Evolutionary conservation across 2,329 filamentous ascomycete genomes (phyloP).

Genomic region (Fusarium redolens): DNA sequence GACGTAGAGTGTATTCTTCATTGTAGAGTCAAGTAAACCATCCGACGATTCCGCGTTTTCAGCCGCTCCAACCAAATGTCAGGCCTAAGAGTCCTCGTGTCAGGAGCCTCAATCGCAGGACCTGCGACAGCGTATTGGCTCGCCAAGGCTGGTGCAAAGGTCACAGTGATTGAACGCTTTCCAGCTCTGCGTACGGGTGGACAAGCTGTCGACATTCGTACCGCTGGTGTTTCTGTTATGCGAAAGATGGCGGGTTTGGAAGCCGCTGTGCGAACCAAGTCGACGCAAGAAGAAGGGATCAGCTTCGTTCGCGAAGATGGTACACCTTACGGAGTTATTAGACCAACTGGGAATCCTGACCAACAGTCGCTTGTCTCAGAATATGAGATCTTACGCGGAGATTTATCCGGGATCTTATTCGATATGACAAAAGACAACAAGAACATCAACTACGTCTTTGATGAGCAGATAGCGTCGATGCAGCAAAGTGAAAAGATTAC

Average conservation of each 20-base stretch:
- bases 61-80: conserved; percentile 24
- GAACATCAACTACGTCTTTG: conserved; percentile 15
- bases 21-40: not conserved
- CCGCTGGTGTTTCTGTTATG: conserved; percentile 52
- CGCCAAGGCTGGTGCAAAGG: conserved; percentile 43
- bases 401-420: conserved; percentile 14
- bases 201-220: conserved; percentile 54
- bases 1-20: too few species aligned
- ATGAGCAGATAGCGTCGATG: conserved; percentile 16
- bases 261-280: conserved; percentile 2
- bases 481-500: not conserved
- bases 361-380: conserved; percentile 21
- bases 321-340: conserved; percentile 2
- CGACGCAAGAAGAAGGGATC: conserved; percentile 14
- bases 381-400: conserved; percentile 17
- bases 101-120: conserved; percentile 49
- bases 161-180: conserved; percentile 56
- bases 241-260: conserved; percentile 53
- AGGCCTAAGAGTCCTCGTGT: conserved; percentile 43
- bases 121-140: conserved; percentile 48
- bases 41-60: not conserved
- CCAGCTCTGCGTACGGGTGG: conserved; percentile 49
- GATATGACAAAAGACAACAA: conserved; percentile 9
- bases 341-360: conserved; percentile 12
- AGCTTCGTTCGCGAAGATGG: conserved; percentile 14